A percentile compares a stretch with the other conserved stretches of the same genome.
Conservation (phyloP, 306 rosid species). For the Fragaria vesca region DNA sequence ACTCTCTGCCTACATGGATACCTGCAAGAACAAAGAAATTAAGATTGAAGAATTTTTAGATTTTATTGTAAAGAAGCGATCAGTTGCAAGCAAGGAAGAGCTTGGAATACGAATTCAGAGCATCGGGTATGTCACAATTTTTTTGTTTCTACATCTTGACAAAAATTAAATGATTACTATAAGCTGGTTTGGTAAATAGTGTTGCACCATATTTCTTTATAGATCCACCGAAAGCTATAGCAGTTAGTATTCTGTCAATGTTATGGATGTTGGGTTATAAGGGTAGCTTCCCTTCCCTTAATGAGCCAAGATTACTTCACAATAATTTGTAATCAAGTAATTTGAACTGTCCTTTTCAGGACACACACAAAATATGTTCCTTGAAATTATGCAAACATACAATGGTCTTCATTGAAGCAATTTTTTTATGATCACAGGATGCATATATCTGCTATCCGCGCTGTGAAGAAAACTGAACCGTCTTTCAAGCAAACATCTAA, state of each 20-base stretch:
- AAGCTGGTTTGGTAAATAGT: neutral
- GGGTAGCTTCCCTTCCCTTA: neutral
- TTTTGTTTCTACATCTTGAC: slow-evolving; percentile 19
- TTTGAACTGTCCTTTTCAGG: neutral
- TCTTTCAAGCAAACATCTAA: slow-evolving; percentile 25
- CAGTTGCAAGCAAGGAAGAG: slow-evolving; percentile 54
- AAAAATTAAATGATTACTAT: neutral
- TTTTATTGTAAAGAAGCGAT: slow-evolving; percentile 57
- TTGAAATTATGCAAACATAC: neutral
- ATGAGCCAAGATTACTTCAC: neutral
- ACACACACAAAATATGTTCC: neutral
- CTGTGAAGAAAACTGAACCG: slow-evolving; percentile 45
- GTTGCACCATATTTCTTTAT: neutral
- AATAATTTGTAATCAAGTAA: neutral
- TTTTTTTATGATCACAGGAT: slow-evolving; percentile 38
- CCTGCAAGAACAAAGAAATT: slow-evolving; percentile 30
- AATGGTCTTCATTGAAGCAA: slow-evolving; percentile 18
- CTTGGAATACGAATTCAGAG: slow-evolving; percentile 74
- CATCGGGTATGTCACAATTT: slow-evolving; percentile 61
- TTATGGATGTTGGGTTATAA: neutral
- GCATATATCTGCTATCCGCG: slow-evolving; percentile 47
- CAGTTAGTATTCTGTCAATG: neutral
- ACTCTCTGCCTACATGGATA: slow-evolving; percentile 34
- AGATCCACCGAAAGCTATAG: neutral
- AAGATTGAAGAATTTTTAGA: slow-evolving; percentile 62